A percentile compares a stretch with the other conserved stretches of the same genome.
These are phyloP conservation scores for Apiospora arundinis DNA, from an alignment of 2,329 filamentous ascomycete species.

Conservation along the genomic window DNA sequence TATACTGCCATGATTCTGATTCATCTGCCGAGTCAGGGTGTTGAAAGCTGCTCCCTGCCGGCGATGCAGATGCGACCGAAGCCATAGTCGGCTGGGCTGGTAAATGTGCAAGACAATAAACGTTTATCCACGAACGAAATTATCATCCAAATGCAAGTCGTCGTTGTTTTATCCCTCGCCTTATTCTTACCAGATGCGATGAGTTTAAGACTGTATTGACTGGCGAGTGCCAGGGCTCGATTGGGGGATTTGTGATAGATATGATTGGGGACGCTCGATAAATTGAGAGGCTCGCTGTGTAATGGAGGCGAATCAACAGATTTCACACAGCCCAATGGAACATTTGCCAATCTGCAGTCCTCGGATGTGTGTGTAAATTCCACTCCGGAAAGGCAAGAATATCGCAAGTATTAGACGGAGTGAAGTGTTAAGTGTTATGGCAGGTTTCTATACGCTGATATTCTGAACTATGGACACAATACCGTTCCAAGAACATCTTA, in stretches of 20 bases:
- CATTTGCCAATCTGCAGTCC: not conserved
- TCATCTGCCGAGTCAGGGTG: constrained; percentile 40
- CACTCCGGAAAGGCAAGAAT: not conserved
- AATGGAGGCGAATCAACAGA: not conserved
- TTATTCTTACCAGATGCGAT: constrained; percentile 4
- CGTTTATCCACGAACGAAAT: not conserved
- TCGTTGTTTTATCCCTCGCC: not conserved
- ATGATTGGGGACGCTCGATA: not conserved
- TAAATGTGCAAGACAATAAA: not conserved
- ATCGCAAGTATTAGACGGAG: not conserved
- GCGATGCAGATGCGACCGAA: constrained; percentile 40
- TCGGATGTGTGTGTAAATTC: not conserved
- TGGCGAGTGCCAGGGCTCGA: not conserved
- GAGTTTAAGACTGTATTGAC: not conserved
- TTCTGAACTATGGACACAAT: not conserved
- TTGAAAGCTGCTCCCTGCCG: constrained; percentile 36
- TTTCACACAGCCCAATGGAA: not conserved
- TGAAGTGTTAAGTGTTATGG: not conserved
- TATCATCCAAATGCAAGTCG: not conserved
- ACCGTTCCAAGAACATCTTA: not conserved
- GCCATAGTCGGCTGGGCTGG: constrained; percentile 34
- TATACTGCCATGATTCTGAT: constrained; percentile 41
- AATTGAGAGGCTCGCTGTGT: not conserved
- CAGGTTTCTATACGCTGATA: not conserved
- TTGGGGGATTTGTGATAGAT: not conserved